Conservation (phyloP, 345 rosid genomes). For the Corchorus olitorius region DNA sequence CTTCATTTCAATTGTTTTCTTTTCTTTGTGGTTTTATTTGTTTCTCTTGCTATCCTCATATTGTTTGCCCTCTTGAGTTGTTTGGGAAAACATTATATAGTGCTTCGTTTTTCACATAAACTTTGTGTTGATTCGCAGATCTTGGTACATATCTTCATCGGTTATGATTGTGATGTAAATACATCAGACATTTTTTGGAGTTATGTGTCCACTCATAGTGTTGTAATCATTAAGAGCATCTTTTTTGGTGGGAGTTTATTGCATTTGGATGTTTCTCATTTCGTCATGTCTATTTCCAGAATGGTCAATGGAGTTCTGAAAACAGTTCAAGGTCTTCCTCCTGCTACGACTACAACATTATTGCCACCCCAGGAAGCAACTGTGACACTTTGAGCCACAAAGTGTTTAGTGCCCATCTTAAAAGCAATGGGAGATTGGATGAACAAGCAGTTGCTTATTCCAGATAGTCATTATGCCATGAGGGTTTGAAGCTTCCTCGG, state of each 20-base stretch:
- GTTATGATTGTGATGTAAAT: constrained; percentile 99
- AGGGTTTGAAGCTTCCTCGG: constrained; percentile 57
- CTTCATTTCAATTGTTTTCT: no score
- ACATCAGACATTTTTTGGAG: constrained; percentile 98
- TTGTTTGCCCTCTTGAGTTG: no score
- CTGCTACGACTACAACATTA: constrained; percentile 73
- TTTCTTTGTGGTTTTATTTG: no score
- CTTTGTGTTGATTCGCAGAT: constrained; percentile 97
- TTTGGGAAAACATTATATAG: no score
- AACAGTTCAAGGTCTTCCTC: constrained; percentile 98
- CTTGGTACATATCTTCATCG: constrained; percentile 92
- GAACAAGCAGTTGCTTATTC: constrained; percentile 91
- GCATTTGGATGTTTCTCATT: background rate
- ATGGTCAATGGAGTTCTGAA: constrained; percentile 99
- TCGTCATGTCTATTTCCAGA: constrained; percentile 46
- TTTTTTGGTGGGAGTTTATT: background rate
- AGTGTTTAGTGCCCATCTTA: constrained; percentile 88
- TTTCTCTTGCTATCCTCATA: no score
- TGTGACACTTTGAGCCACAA: constrained; percentile 96
- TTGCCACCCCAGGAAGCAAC: constrained; percentile 92
- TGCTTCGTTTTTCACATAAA: constrained; percentile 94
- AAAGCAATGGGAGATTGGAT: constrained; percentile 99
- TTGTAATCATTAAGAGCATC: background rate
- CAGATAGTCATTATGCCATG: constrained; percentile 75
- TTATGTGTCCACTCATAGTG: constrained; percentile 36